These are phyloP conservation scores for Ochromonas danica DNA, from an alignment of 108 stramenopile species.

Conservation along the genomic window DNA sequence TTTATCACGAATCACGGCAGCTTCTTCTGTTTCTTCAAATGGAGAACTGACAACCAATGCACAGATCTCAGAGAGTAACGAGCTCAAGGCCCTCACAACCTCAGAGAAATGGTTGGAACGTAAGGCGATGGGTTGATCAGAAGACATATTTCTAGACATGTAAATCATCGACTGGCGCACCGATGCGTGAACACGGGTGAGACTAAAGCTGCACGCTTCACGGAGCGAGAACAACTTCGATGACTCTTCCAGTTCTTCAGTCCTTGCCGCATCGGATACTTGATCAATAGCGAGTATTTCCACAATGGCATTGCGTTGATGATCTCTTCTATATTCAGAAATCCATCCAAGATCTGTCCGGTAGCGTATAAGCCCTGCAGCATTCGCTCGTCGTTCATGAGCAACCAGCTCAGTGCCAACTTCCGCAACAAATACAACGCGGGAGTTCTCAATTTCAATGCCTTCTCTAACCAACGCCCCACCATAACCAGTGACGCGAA, in stretches of 20 bases:
- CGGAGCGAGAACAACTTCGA: no score
- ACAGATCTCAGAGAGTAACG: no score
- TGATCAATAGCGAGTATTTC: slow-evolving; percentile 76
- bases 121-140: no score
- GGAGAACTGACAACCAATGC: no score
- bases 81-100: no score
- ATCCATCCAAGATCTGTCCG: slow-evolving; percentile 79
- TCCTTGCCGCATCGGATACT: no score
- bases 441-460: slow-evolving; percentile 76
- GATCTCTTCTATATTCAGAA: slow-evolving; percentile 82
- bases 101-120: no score
- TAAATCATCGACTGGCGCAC: background rate
- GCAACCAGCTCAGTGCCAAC: slow-evolving; percentile 72
- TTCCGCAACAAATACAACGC: slow-evolving; percentile 38
- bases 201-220: background rate
- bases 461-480: slow-evolving; percentile 85
- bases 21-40: background rate
- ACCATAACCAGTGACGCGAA: slow-evolving; percentile 78
- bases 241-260: no score
- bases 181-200: background rate
- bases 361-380: slow-evolving; percentile 82
- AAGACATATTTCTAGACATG: no score
- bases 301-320: slow-evolving; percentile 84
- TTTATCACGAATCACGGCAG: background rate
- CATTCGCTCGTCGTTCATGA: slow-evolving; percentile 76